Evolutionary conservation across 2,329 filamentous ascomycete species (phyloP).

Genomic region (Waltergamsia citrina): DNA sequence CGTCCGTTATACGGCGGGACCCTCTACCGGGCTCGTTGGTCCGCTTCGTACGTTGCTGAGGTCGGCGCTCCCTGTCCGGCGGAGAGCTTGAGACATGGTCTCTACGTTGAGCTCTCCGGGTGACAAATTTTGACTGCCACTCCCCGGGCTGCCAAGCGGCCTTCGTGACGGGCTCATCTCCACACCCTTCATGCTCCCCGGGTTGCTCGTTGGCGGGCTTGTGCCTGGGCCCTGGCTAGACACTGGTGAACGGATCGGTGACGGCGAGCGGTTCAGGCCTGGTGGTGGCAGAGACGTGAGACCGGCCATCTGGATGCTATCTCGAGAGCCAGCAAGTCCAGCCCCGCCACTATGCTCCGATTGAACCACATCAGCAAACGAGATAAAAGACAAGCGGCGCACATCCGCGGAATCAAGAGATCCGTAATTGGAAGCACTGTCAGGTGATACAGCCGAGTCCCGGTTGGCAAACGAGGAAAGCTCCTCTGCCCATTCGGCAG

Average conservation of each 20-base stretch:
- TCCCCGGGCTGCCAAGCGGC: slow-evolving; percentile 54
- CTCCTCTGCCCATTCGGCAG: slow-evolving; percentile 48
- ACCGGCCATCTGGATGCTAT: slow-evolving; percentile 61
- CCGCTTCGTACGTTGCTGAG: slow-evolving; percentile 48
- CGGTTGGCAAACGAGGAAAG: slow-evolving; percentile 39
- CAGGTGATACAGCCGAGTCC: slow-evolving; percentile 26
- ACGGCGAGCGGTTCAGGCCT: slow-evolving; percentile 59
- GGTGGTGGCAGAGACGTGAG: slow-evolving; percentile 49
- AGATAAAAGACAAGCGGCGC: slow-evolving; percentile 85
- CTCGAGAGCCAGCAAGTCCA: slow-evolving; percentile 41
- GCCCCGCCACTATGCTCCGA: slow-evolving; percentile 58
- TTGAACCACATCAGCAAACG: slow-evolving; percentile 91
- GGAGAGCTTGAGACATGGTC: slow-evolving; percentile 85
- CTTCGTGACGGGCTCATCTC: slow-evolving; percentile 57
- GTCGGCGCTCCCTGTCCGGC: slow-evolving; percentile 78
- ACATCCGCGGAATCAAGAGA: slow-evolving; percentile 68
- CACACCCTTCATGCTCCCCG: slow-evolving; percentile 63
- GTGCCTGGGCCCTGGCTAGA: slow-evolving; percentile 60
- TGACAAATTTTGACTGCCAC: slow-evolving; percentile 38
- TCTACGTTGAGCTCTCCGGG: slow-evolving; percentile 72
- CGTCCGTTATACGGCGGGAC: too few relatives aligned
- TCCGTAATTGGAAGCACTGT: slow-evolving; percentile 66
- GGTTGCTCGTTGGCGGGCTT: slow-evolving; percentile 69
- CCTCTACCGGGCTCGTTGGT: slow-evolving; percentile 48
- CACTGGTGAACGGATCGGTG: slow-evolving; percentile 69